A percentile compares a stretch with the other conserved stretches of the same genome.
Conservation (phyloP, 2,329 filamentous ascomycete species). For the Alternaria burnsii region DNA sequence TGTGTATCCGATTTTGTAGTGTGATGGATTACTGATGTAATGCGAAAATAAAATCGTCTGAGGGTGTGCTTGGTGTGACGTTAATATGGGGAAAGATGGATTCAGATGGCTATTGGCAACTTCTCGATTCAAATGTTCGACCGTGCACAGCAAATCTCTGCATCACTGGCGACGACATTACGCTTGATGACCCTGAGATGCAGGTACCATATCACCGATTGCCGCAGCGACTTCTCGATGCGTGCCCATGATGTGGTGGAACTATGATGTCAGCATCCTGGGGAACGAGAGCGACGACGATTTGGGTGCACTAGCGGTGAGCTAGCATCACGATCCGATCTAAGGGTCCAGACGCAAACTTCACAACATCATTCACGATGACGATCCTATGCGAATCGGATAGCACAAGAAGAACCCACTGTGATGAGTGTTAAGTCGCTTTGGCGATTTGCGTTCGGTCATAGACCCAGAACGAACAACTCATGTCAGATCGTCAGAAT, state of each 20-base stretch:
- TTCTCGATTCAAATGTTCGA: neutral
- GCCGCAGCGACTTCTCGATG: conserved; percentile 12
- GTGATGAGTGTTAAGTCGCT: neutral
- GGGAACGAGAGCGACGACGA: conserved; percentile 6
- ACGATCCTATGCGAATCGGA: neutral
- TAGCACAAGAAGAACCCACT: neutral
- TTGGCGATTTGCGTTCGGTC: neutral
- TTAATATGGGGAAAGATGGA: conserved; percentile 10
- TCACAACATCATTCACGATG: neutral
- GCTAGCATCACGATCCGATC: neutral
- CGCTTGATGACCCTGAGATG: conserved; percentile 12
- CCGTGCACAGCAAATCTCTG: conserved; percentile 13
- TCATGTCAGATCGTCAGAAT: neutral
- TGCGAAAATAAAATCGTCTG: neutral
- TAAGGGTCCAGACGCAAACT: neutral
- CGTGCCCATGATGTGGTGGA: conserved; percentile 11
- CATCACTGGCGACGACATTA: conserved; percentile 12
- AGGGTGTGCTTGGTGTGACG: conserved; percentile 4
- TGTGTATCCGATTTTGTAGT: neutral
- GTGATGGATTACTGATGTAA: conserved; percentile 18
- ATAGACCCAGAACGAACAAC: neutral
- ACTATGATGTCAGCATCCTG: conserved; percentile 19
- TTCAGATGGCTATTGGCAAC: neutral
- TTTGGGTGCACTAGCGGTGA: conserved; percentile 4
- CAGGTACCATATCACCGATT: conserved; percentile 19